A percentile compares a stretch with the other conserved stretches of the same genome.
These are phyloP conservation scores for Rhododendron ferrugineum DNA, from an alignment of 148 eudicot genomes.

Conservation along the genomic window DNA sequence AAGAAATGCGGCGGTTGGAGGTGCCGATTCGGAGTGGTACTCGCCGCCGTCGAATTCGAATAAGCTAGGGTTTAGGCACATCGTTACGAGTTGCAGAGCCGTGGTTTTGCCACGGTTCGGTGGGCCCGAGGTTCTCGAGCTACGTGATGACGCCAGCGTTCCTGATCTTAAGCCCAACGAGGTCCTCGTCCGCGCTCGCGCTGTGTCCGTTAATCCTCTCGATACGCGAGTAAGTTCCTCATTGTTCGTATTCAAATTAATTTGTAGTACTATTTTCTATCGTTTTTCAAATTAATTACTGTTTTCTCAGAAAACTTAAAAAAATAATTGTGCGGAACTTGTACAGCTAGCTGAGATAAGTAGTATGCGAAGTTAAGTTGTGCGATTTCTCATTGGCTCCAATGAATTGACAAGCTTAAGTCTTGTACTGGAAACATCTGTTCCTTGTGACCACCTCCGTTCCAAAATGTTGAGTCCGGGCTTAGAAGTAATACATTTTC, in stretches of 20 bases:
- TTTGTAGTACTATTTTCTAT: neutral
- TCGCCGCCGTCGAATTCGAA: constrained; percentile 9
- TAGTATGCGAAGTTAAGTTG: neutral
- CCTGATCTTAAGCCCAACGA: constrained; percentile 78
- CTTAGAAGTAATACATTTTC: no score
- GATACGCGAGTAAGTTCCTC: constrained; percentile 57
- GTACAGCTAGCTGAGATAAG: neutral
- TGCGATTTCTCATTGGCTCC: neutral
- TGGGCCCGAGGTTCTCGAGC: constrained; percentile 70
- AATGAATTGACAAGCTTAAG: neutral
- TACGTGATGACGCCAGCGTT: constrained; percentile 50
- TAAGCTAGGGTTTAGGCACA: constrained; percentile 37
- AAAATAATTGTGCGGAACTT: neutral
- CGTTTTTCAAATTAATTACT: neutral
- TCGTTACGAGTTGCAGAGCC: constrained; percentile 71
- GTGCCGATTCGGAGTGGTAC: constrained; percentile 7
- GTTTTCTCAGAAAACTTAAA: neutral
- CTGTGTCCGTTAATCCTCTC: constrained; percentile 91
- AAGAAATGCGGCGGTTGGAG: constrained; percentile 12
- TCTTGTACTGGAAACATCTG: neutral
- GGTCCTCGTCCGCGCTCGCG: constrained; percentile 81
- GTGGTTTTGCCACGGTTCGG: constrained; percentile 81
- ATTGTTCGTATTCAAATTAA: neutral
- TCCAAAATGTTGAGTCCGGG: no score
- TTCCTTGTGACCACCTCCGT: no score